Conservation (phyloP, 305 asterid genomes). For the Euphrasia arctica region DNA sequence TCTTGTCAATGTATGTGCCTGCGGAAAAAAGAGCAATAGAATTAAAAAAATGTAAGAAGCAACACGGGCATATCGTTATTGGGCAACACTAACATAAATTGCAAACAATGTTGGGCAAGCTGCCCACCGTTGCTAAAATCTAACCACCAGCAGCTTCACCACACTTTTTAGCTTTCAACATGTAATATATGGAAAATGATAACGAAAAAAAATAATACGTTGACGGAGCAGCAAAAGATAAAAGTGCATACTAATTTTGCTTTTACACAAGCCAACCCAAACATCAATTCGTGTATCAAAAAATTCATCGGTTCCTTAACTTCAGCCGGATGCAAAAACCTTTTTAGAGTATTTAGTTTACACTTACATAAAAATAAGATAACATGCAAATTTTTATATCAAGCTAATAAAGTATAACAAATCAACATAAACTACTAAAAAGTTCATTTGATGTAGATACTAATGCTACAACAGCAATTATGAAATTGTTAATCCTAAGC, state of each 20-base stretch:
- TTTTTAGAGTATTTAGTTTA: not conserved
- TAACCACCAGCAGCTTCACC: no score
- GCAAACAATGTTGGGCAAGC: no score
- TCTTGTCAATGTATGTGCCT: constrained; percentile 72
- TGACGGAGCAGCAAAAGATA: not conserved
- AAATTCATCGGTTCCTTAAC: no score
- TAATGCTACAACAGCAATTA: no score
- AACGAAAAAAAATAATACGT: not conserved
- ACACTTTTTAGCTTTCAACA: no score
- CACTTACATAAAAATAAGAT: no score
- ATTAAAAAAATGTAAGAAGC: no score
- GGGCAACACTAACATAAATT: no score
- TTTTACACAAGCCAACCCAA: not conserved
- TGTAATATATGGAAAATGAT: no score
- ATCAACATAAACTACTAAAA: not conserved
- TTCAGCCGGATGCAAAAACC: no score
- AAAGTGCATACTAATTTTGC: not conserved
- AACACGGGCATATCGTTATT: no score
- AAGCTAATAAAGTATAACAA: not conserved
- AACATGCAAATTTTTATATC: not conserved
- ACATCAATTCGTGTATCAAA: not conserved
- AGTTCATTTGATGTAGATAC: not conserved
- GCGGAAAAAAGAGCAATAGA: not conserved
- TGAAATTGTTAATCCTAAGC: not conserved
- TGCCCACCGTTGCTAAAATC: no score